A percentile compares a stretch with the other conserved stretches of the same genome.
Conservation (phyloP, 1,139 yeast genomes). For the Taphrina betulina region DNA sequence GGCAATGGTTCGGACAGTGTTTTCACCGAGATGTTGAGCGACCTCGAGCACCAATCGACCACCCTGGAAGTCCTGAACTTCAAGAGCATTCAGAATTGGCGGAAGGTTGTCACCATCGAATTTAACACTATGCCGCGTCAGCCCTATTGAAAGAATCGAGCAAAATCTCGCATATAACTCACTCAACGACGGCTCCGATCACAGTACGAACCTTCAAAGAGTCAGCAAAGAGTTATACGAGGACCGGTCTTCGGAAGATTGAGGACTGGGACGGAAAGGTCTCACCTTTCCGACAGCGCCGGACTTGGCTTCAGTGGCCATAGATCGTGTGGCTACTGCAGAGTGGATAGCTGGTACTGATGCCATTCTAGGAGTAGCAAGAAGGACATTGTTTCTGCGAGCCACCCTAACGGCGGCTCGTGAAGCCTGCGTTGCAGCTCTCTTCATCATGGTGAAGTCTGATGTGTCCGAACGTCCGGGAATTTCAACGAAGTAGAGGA, state of each 20-base stretch:
- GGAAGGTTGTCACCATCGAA: slow-evolving; percentile 35
- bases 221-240: no score
- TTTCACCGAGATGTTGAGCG: slow-evolving; percentile 99
- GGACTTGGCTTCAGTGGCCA: slow-evolving; percentile 32
- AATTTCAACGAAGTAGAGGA: no score
- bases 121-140: slow-evolving; percentile 33
- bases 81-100: slow-evolving; percentile 85
- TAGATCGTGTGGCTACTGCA: slow-evolving; percentile 14
- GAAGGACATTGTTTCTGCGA: slow-evolving; percentile 13
- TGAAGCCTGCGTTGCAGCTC: slow-evolving; percentile 12
- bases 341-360: slow-evolving; percentile 6
- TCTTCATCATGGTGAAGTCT: slow-evolving; percentile 21
- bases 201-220: slow-evolving; percentile 24
- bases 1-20: slow-evolving; percentile 99
- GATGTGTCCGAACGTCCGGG: no score
- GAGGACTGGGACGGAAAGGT: no score
- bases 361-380: slow-evolving; percentile 17
- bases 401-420: slow-evolving; percentile 20
- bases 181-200: slow-evolving; percentile 30
- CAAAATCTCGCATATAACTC: neutral
- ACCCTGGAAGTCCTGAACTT: slow-evolving; percentile 67
- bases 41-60: slow-evolving; percentile 90
- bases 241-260: no score
- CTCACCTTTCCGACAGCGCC: slow-evolving; percentile 17
- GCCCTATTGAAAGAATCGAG: neutral